Evolutionary conservation across 257 asterid genomes (phyloP).

Genomic region (Leptodermis oblonga): DNA sequence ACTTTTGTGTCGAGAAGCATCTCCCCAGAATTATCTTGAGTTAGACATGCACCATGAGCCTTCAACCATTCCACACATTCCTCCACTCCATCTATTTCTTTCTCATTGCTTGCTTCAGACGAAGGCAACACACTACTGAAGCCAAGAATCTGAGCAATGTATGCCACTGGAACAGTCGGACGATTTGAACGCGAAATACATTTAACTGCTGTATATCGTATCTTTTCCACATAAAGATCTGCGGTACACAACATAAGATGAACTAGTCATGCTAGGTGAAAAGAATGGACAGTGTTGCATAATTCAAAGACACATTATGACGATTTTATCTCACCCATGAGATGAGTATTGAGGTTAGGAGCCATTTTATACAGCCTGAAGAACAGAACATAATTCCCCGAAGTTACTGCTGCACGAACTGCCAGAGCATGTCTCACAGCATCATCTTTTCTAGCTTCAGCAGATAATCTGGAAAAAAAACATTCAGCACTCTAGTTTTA

Average conservation of each 20-base stretch:
- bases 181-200: constrained; percentile 95
- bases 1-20: constrained; percentile 83
- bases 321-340: constrained; percentile 58
- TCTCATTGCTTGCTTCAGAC: constrained; percentile 49
- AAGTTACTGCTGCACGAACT: constrained; percentile 86
- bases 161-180: constrained; percentile 80
- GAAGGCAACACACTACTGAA: constrained; percentile 45
- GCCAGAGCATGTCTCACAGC: constrained; percentile 90
- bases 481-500: constrained; percentile 7
- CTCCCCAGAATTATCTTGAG: constrained; percentile 67
- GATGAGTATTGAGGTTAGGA: constrained; percentile 70
- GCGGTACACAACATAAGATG: constrained; percentile 23
- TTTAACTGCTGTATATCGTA: constrained; percentile 91
- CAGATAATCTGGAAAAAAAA: constrained; percentile 54
- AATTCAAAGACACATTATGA: not conserved
- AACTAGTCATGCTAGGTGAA: not conserved
- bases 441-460: constrained; percentile 53
- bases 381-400: constrained; percentile 83
- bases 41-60: constrained; percentile 90
- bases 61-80: constrained; percentile 95
- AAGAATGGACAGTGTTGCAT: constrained; percentile 3
- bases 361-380: constrained; percentile 85
- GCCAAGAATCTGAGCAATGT: constrained; percentile 76
- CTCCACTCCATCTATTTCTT: constrained; percentile 60
- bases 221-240: constrained; percentile 95